Conservation (phyloP, 169 alveolate genomes). For the Nephromyces sp. region DNA sequence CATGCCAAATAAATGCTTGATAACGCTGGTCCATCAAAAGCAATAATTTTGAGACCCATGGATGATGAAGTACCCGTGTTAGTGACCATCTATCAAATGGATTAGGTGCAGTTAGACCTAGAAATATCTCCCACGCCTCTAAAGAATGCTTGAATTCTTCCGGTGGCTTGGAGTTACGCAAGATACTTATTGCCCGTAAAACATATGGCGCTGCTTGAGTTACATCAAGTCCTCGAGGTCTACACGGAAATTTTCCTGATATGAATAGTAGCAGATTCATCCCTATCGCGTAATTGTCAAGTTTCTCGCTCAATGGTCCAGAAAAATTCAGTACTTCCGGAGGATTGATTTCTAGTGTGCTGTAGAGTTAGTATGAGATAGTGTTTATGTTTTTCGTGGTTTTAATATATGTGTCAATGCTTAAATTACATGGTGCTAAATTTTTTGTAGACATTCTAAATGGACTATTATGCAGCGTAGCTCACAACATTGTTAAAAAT, state of each 20-base stretch:
- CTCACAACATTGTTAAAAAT: no score
- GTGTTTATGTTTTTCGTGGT: no score
- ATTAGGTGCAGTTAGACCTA: slow-evolving; percentile 62
- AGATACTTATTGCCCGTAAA: slow-evolving; percentile 46
- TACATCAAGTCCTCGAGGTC: slow-evolving; percentile 62
- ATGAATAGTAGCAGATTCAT: slow-evolving; percentile 56
- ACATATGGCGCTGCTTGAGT: slow-evolving; percentile 59
- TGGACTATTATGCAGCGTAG: no score
- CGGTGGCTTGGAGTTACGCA: slow-evolving; percentile 51
- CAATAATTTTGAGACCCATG: slow-evolving; percentile 34
- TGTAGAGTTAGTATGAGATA: no score
- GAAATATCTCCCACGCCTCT: slow-evolving; percentile 61
- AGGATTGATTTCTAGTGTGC: slow-evolving; percentile 64
- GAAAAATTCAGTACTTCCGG: slow-evolving; percentile 60
- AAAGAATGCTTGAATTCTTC: slow-evolving; percentile 35
- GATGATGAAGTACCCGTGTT: slow-evolving; percentile 52
- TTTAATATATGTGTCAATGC: no score
- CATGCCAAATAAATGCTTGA: slow-evolving; percentile 7
- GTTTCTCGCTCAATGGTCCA: slow-evolving; percentile 63
- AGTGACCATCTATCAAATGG: slow-evolving; percentile 52
- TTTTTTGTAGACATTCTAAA: no score
- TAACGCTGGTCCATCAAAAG: neutral
- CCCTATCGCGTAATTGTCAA: slow-evolving; percentile 66
- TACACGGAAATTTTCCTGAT: slow-evolving; percentile 60
- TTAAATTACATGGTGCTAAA: no score